Percentiles rank a stretch among this genome's conserved stretches.
These are phyloP conservation scores for Fusarium veterinarium DNA, from an alignment of 2,329 filamentous ascomycete genomes.

Conservation along the genomic window DNA sequence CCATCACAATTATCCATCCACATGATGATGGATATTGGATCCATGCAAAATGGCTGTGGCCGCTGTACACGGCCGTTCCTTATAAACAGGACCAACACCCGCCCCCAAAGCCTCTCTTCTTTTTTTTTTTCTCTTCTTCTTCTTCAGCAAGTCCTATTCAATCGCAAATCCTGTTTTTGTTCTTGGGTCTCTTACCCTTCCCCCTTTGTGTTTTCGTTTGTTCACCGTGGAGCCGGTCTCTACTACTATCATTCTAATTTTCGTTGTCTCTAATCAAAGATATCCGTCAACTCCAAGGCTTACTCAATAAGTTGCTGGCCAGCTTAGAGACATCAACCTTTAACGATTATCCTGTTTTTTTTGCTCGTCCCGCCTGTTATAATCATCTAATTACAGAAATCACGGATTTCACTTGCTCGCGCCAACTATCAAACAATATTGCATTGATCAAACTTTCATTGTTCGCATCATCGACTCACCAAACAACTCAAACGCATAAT, in stretches of 20 bases:
- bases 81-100: slow-evolving; percentile 52
- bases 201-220: slow-evolving; percentile 53
- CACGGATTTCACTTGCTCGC: slow-evolving; percentile 68
- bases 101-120: slow-evolving; percentile 43
- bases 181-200: slow-evolving; percentile 52
- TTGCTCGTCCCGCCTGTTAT: slow-evolving; percentile 39
- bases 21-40: not conserved
- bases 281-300: slow-evolving; percentile 30
- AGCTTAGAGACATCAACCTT: slow-evolving; percentile 51
- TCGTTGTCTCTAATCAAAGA: slow-evolving; percentile 46
- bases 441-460: slow-evolving; percentile 21
- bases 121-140: slow-evolving; percentile 56
- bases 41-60: slow-evolving; percentile 11
- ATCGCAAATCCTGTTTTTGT: slow-evolving; percentile 64
- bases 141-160: slow-evolving; percentile 75
- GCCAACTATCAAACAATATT: slow-evolving; percentile 49
- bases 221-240: slow-evolving; percentile 66
- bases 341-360: slow-evolving; percentile 29
- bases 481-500: slow-evolving; percentile 39
- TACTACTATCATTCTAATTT: slow-evolving; percentile 54
- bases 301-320: slow-evolving; percentile 53
- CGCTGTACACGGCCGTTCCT: slow-evolving; percentile 34
- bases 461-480: slow-evolving; percentile 48
- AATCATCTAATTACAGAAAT: slow-evolving; percentile 60
- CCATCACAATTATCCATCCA: not conserved